Evolutionary conservation across 257 asterid species (phyloP), one percentile per base, ranked within the genome.

Genomic region (Forsythia suspensa): DNA sequence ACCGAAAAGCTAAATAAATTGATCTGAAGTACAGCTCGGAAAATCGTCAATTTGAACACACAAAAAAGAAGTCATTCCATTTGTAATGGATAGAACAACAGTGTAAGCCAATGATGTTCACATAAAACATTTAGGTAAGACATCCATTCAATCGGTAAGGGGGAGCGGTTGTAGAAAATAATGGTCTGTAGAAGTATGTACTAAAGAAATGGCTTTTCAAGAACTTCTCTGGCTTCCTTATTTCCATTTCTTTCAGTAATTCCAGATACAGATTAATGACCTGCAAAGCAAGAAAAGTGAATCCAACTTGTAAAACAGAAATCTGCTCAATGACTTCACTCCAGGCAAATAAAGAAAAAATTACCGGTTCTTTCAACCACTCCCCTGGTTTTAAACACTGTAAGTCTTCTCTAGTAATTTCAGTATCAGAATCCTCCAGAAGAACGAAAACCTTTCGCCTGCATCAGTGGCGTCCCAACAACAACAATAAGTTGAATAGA

Each of bases 281-380:
- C 98, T 95, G 91, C 82, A 82, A 77, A 46, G 70, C 36, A 77
- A 74, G 51, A 82, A 1, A 29, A 29, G 34, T 29, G 34, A 29
- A 29, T 29, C 34, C 34, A 29, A 29, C 34, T 29, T 29, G 34
- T 29, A 29, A 29, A 37, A 43, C 3, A 41, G 44, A 41, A 41
- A 41, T 7, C 44, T 41, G 10, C 11, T 7, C 44, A 36, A 18
- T 21, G 69, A 46, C 55, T 41, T 41, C 44, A 41, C 44, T 21
- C 39, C 8, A 69, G 51, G 68, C 18, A 29, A 39, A 74, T 57
- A 18, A 36, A 71, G 16, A 59, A 77, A 78, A 80, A 13, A 9
- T 38, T n/a, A 93, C 99, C 96, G 97, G 77, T 29, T 91, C 97
- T 81, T 93, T 95, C 84, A 93, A 91, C 98, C 98, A 95, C 48